Evolutionary conservation across 805 yeast species (phyloP).

Genomic region (Millerozyma acaciae): DNA sequence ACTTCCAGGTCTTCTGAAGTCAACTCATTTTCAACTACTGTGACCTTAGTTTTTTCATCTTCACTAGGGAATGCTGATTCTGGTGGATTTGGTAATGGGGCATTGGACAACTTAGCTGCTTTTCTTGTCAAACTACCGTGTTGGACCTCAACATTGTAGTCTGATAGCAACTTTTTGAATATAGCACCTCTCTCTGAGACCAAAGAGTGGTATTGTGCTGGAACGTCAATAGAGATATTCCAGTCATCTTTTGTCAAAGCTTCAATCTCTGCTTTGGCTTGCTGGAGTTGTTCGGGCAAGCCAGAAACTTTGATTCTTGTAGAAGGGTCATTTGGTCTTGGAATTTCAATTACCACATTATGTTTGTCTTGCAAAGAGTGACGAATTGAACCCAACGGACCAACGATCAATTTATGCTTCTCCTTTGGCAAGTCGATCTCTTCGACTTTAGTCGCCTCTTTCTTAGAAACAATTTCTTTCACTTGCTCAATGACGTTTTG

Average conservation of each 20-base stretch:
- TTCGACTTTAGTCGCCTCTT: conserved; percentile 55
- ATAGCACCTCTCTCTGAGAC: conserved; percentile 67
- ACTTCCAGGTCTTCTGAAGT: conserved; percentile 4
- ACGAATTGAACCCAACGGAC: conserved; percentile 75
- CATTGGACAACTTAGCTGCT: conserved; percentile 48
- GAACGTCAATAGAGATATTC: conserved; percentile 53
- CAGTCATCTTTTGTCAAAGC: conserved; percentile 60
- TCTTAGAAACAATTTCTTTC: conserved; percentile 56
- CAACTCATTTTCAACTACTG: conserved; percentile 28
- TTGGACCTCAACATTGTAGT: conserved; percentile 53
- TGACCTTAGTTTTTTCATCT: conserved; percentile 40
- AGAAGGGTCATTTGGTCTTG: conserved; percentile 51
- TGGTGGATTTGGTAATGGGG: conserved; percentile 44
- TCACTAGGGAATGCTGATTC: conserved; percentile 42
- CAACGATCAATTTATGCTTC: conserved; percentile 73
- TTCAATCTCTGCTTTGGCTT: conserved; percentile 57
- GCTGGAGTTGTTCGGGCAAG: conserved; percentile 58
- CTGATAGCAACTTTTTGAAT: conserved; percentile 49
- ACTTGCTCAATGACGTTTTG: conserved; percentile 61
- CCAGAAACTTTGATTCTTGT: conserved; percentile 59
- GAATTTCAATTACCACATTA: conserved; percentile 61
- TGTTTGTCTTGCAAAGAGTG: conserved; percentile 68
- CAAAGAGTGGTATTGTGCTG: conserved; percentile 53
- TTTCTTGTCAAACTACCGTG: conserved; percentile 50
- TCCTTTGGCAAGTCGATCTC: conserved; percentile 60